These are phyloP conservation scores for Cryptococcus sp. DNA, from an alignment of 1,284 basidiomycete species.

Conservation along the genomic window DNA sequence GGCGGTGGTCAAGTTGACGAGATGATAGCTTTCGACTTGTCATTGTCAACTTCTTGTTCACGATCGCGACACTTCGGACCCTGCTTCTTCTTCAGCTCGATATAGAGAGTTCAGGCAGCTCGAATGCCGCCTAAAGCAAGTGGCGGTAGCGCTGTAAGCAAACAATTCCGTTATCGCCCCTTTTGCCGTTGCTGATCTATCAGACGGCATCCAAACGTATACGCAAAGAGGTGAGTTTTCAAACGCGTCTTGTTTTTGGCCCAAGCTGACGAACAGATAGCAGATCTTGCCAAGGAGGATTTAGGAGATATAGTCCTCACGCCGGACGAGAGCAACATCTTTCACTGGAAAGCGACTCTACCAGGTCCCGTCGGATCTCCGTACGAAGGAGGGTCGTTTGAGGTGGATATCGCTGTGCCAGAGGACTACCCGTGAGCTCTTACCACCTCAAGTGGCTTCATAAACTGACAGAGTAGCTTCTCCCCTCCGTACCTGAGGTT, in stretches of 20 bases:
- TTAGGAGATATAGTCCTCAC: conserved; percentile 66
- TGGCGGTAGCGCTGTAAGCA: too few species aligned
- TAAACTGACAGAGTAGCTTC: conserved; percentile 54
- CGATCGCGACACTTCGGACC: too few species aligned
- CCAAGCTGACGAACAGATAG: conserved; percentile 49
- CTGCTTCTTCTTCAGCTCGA: too few species aligned
- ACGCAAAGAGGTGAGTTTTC: conserved; percentile 57
- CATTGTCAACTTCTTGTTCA: too few species aligned
- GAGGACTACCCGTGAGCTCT: conserved; percentile 72
- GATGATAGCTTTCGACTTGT: too few species aligned
- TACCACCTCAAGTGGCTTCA: background rate
- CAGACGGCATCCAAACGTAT: conserved; percentile 83
- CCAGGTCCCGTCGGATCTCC: conserved; percentile 79
- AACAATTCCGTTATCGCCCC: too few species aligned
- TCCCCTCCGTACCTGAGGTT: conserved; percentile 74
- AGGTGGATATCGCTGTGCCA: conserved; percentile 65
- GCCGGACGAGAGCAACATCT: conserved; percentile 56
- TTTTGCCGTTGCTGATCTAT: too few species aligned
- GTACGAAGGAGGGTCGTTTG: conserved; percentile 81
- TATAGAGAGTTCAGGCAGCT: too few species aligned
- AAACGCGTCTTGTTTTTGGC: background rate
- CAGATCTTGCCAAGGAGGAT: conserved; percentile 76
- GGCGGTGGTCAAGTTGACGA: too few species aligned
- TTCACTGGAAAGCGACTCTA: conserved; percentile 63
- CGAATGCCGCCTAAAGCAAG: too few species aligned